Conservation (phyloP, 202 grass and related monocot genomes). For the Zizania palustris region DNA sequence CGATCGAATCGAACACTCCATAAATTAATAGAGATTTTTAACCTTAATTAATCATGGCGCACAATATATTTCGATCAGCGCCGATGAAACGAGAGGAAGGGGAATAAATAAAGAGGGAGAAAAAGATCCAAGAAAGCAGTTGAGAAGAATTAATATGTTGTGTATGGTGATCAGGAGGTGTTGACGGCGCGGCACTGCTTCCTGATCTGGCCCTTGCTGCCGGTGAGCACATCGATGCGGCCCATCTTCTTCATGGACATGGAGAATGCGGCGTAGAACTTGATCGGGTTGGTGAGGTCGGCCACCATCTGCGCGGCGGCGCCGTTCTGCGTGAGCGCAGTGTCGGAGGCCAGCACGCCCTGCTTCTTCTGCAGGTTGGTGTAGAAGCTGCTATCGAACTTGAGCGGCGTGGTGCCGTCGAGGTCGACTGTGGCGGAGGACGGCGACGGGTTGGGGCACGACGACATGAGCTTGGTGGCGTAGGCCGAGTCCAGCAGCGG, state of each 20-base stretch:
- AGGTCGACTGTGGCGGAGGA: conserved; percentile 31
- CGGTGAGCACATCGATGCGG: conserved; percentile 55
- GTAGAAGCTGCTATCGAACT: conserved; percentile 64
- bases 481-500: not conserved
- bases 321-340: conserved; percentile 61
- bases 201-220: conserved; percentile 56
- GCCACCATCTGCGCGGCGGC: conserved; percentile 45
- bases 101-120: not conserved
- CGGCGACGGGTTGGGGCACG: conserved; percentile 36
- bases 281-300: conserved; percentile 54
- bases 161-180: conserved; percentile 37
- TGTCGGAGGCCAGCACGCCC: conserved; percentile 68
- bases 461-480: not conserved
- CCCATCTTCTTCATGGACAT: conserved; percentile 93
- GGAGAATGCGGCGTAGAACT: conserved; percentile 73
- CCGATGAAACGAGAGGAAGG: conserved; percentile 20
- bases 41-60: conserved; percentile 26
- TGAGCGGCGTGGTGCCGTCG: conserved; percentile 45
- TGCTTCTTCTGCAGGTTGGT: conserved; percentile 49
- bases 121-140: not conserved
- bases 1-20: not conserved
- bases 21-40: conserved; percentile 19
- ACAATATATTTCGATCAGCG: conserved; percentile 41
- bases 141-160: not conserved
- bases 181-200: conserved; percentile 63